Evolutionary conservation across 2,329 filamentous ascomycete species (phyloP), one percentile per base, ranked within the genome.

Genomic region (Xylaria polymorpha): DNA sequence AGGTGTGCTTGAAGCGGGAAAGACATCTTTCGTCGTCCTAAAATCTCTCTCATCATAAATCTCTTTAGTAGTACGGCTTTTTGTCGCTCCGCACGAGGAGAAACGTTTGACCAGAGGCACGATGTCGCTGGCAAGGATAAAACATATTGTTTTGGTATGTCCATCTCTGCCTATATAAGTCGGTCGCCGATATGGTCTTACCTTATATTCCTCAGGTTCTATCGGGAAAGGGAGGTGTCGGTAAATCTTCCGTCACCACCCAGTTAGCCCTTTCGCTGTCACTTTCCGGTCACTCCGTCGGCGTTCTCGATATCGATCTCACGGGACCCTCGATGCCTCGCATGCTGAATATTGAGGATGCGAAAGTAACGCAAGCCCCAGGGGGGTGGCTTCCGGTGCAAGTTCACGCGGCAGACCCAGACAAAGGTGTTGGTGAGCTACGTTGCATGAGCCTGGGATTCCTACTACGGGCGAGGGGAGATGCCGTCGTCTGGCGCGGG

Each of bases 231-330:
- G 96, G 96, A 77, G 96, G 96, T 75, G 96, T 99, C 22, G 96
- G 96, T 67, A 99, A 99, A 85, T 98, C 95, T 51, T 97, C 94
- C 61, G 91, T 98, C n/a, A 98, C 96, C 0, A 97, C 95, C 1
- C 96, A 99, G 80, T 90, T 99, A 18, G 96, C 96, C 9, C 88
- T 99, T 44, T 94, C 94, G 0, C 89, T 99, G 39, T 91, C 94
- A 1, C 87, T 96, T 0, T 89, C 93, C 72, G 95, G 95, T 67
- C 88, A 95, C 79, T 94, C 93, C 0, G 95, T 98, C 51, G 96
- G 96, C 62, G 94, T 99, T 35, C 92, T 99, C 74, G 96, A 99
- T 80, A 91, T 98, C 78, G 96, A 99, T 80, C 88, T 99, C 20
- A 99, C 96, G 0, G 96, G 96, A 0, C 96, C 96, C 18, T 98